These are phyloP conservation scores for Ajuga chamaepitys DNA, from an alignment of 257 asterid species.

Conservation along the genomic window DNA sequence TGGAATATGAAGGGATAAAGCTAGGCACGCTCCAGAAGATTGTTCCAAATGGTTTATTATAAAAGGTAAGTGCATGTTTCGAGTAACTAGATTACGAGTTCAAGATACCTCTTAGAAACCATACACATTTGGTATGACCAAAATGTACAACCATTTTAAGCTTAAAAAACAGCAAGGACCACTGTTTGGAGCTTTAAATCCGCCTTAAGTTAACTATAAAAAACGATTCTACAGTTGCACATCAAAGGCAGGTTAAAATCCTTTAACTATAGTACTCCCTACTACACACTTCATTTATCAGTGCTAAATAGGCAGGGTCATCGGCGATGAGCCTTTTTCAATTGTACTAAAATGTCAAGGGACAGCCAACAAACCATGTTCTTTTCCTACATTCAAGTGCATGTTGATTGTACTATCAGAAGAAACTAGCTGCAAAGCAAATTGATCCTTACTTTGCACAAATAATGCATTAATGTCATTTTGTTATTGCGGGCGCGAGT, in stretches of 20 bases:
- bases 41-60: background rate
- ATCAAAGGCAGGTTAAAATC: background rate
- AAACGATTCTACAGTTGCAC: background rate
- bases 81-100: background rate
- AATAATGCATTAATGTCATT: constrained; percentile 97
- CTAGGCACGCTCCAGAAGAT: background rate
- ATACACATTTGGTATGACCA: background rate
- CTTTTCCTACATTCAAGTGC: background rate
- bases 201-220: background rate
- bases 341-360: background rate
- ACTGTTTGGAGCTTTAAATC: background rate
- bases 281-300: background rate
- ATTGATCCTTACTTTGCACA: constrained; percentile 63
- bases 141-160: background rate
- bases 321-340: background rate
- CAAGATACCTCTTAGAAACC: background rate
- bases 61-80: background rate
- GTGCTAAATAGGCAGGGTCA: background rate
- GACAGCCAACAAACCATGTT: constrained; percentile 1
- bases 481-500: constrained; percentile 92
- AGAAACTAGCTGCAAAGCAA: constrained; percentile 6
- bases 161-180: background rate
- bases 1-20: background rate
- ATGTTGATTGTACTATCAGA: constrained; percentile 5
- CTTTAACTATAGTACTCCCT: background rate